Evolutionary conservation across 257 asterid species (phyloP), one percentile per base, ranked within the genome.

Genomic region (Mitragyna speciosa): DNA sequence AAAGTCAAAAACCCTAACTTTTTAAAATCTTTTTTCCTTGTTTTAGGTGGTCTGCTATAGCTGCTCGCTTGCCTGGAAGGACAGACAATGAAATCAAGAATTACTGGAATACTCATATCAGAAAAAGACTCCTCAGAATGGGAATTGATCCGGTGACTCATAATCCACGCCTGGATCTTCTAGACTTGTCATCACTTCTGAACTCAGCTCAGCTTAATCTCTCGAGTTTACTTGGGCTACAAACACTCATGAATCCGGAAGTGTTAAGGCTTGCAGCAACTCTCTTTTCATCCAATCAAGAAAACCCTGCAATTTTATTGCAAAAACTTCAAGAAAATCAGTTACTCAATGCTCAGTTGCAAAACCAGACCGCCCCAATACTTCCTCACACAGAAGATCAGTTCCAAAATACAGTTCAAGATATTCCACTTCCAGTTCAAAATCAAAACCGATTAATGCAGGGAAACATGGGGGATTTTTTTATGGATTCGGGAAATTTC

Each of bases 111-210:
- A 93, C 98, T 0, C 95, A 91, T 81, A 89, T 93, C 15, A 78
- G 97, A 26, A 93, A 93, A 82, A 88, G 98, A 82, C 94, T 93
- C 45, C 83, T 93, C 7, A 80, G 86, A 43, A 93, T 72, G 79
- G 97, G 98, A 73, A 91, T 93, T 56, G 98, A 93, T 67, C 98
- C 98, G 20, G 96, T 92, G 41, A 93, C 98, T 12, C 98, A 93
- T 33, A 91, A 91, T 69, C 97, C 95, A 0, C 92, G 97, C 6
- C 86, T 93, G 66, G 96, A 93, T 85, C 85, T 90, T 41, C 31
- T 87, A 28, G 96, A 90, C 74, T 83, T 93, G 45, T 90, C 98
- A 0, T 90, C 94, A 0, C 85, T 91, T 73, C 82, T 93, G 72
- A 82, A 72, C 85, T 87, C 95, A 0, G 84, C 90, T 26, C 96